A percentile compares a stretch with the other conserved stretches of the same genome.
phyloP scores from a whole-genome alignment of 1,139 yeast species.

The Taphrina wiesneri region DNA sequence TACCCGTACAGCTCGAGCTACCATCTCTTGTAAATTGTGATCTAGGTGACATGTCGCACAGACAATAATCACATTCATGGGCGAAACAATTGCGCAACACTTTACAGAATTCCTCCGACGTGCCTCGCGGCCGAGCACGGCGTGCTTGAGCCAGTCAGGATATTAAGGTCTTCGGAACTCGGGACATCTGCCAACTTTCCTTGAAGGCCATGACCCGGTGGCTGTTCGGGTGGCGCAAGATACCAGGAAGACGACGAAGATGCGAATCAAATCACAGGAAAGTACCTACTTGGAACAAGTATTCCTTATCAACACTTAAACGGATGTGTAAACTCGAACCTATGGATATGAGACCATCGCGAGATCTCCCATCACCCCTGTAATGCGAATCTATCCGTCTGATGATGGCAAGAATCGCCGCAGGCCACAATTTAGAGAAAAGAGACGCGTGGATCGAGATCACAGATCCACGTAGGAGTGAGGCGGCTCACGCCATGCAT shows the following conservation, averaged over 20 bases:
- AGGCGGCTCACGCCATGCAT: neutral
- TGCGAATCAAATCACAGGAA: neutral
- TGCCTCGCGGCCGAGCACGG: no score
- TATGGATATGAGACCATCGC: no score
- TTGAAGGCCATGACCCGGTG: neutral
- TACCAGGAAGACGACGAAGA: neutral
- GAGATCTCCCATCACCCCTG: neutral
- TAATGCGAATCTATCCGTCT: neutral
- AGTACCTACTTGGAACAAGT: no score
- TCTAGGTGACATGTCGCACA: no score
- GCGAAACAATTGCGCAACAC: no score
- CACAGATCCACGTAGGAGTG: neutral
- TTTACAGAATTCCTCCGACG: no score
- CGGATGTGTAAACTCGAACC: no score
- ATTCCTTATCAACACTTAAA: neutral
- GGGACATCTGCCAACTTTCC: no score
- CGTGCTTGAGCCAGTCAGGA: neutral
- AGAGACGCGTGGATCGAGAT: neutral
- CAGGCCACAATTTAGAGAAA: neutral
- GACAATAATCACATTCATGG: no score
- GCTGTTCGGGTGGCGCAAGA: neutral
- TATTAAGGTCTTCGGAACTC: no score
- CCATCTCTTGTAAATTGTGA: no score
- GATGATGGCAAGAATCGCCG: neutral
- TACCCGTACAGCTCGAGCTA: no score